A percentile compares a stretch with the other conserved stretches of the same genome.
phyloP scores from a whole-genome alignment of 352 stramenopile species.

The Phytophthora quininea region DNA sequence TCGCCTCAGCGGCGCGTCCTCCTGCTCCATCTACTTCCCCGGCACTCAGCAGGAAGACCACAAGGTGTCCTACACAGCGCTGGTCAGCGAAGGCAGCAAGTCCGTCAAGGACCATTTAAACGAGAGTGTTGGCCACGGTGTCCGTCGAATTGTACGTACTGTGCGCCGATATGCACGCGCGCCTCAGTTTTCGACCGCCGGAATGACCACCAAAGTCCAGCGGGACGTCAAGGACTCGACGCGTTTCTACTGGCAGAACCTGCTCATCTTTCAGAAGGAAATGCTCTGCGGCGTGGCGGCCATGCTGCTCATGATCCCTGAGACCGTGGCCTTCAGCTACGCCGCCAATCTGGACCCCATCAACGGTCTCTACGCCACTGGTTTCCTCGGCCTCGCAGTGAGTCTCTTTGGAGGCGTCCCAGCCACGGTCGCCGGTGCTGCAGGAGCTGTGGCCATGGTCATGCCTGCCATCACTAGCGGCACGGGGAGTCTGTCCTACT shows the following conservation, averaged over 20 bases:
- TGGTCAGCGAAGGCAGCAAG: constrained; percentile 14
- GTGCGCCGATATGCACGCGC: constrained; percentile 5
- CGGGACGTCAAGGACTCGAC: constrained; percentile 33
- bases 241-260: constrained; percentile 63
- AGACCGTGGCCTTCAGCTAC: constrained; percentile 94
- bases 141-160: constrained; percentile 26
- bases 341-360: constrained; percentile 88
- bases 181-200: constrained; percentile 12
- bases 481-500: constrained; percentile 48
- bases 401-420: constrained; percentile 88
- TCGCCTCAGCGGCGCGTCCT: constrained; percentile 20
- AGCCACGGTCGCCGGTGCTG: constrained; percentile 88
- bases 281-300: constrained; percentile 90
- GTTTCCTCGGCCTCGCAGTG: constrained; percentile 89
- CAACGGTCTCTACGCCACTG: constrained; percentile 92
- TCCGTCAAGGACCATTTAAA: constrained; percentile 28
- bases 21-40: constrained; percentile 27
- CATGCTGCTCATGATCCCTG: constrained; percentile 92
- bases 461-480: constrained; percentile 84
- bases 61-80: constrained; percentile 23
- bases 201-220: constrained; percentile 28
- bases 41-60: background rate
- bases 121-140: constrained; percentile 36
- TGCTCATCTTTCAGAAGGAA: constrained; percentile 66
- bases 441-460: constrained; percentile 91